These are phyloP conservation scores for Lanmaoa rubissima DNA, from an alignment of 768 basidiomycete species.

Conservation along the genomic window DNA sequence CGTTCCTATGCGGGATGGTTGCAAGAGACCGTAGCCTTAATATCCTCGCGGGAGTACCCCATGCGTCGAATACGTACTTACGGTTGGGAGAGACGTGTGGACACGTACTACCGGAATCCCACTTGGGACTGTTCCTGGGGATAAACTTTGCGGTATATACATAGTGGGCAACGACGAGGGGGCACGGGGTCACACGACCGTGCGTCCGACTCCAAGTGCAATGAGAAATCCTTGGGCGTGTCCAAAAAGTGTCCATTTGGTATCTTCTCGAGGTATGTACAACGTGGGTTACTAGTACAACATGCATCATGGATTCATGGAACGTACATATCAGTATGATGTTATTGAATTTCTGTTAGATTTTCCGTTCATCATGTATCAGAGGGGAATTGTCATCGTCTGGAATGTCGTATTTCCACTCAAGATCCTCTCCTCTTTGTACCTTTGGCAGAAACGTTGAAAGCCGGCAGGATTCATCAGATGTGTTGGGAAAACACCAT, in stretches of 20 bases:
- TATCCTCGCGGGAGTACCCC: background rate
- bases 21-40: background rate
- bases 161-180: background rate
- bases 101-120: background rate
- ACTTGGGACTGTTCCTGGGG: background rate
- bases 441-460: slow-evolving; percentile 22
- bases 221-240: background rate
- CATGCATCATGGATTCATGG: too few species aligned
- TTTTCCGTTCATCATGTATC: background rate
- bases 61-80: background rate
- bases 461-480: slow-evolving; percentile 24
- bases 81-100: background rate
- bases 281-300: background rate
- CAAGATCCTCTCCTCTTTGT: slow-evolving; percentile 18
- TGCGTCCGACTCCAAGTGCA: background rate
- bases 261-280: background rate
- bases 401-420: slow-evolving; percentile 12
- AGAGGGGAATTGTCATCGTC: slow-evolving; percentile 22
- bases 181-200: background rate
- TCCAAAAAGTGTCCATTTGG: background rate
- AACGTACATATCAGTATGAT: background rate
- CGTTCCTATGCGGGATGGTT: background rate
- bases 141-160: background rate
- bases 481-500: slow-evolving; percentile 13
- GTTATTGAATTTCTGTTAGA: too few species aligned